These are phyloP conservation scores for Linnemannia elongata DNA, from an alignment of 192 early-diverging fungal species.

Conservation along the genomic window DNA sequence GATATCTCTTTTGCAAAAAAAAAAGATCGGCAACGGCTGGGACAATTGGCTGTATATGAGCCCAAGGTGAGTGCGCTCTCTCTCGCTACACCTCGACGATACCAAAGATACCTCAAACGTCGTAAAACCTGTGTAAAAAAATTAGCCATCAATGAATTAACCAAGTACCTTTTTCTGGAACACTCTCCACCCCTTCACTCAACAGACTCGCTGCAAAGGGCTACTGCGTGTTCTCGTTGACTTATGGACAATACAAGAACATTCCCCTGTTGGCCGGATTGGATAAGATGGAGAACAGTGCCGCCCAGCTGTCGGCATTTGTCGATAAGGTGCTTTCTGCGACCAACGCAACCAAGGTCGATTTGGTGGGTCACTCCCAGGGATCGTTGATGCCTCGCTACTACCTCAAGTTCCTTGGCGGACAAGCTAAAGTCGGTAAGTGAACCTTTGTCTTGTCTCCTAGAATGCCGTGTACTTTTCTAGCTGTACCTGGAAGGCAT, in stretches of 20 bases:
- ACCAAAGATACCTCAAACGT: no score
- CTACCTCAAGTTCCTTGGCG: conserved; percentile 38
- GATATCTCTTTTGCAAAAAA: background rate
- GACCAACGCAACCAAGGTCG: conserved; percentile 46
- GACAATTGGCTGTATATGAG: conserved; percentile 4
- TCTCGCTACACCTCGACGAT: no score
- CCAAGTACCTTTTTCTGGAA: no score
- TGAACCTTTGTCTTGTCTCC: background rate
- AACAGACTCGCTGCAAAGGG: conserved; percentile 23
- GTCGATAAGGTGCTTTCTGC: conserved; percentile 46
- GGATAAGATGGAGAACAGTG: conserved; percentile 44
- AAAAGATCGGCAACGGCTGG: background rate
- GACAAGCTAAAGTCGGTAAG: conserved; percentile 43
- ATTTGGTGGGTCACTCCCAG: conserved; percentile 44
- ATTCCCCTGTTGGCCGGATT: conserved; percentile 35
- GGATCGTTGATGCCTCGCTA: conserved; percentile 42
- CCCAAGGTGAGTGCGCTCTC: background rate
- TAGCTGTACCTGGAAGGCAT: no score
- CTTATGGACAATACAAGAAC: conserved; percentile 30
- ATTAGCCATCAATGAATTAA: no score
- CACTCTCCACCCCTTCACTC: no score
- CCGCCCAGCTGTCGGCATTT: conserved; percentile 31
- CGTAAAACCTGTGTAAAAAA: no score
- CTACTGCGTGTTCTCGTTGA: conserved; percentile 45
- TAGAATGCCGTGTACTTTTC: no score